A percentile compares a stretch with the other conserved stretches of the same genome.
These are phyloP conservation scores for Hygrocybe coccinea DNA, from an alignment of 768 basidiomycete genomes.

Conservation along the genomic window DNA sequence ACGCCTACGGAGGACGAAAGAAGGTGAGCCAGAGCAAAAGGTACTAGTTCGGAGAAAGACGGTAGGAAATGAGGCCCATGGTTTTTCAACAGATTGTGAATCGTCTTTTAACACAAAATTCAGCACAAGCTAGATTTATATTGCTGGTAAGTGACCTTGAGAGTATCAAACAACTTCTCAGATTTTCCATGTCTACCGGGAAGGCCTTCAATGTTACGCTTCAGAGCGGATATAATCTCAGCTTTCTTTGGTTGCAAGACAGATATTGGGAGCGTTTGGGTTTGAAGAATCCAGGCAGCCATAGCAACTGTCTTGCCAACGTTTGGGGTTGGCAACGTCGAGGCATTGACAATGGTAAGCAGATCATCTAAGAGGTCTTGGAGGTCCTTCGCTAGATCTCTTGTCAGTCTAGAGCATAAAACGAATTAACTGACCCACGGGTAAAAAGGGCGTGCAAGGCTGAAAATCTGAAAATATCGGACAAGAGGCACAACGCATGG, in stretches of 20 bases:
- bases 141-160: conserved; percentile 25
- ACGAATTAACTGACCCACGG: conserved; percentile 34
- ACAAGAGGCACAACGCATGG: conserved; percentile 47
- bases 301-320: conserved; percentile 34
- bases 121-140: background rate
- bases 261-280: conserved; percentile 42
- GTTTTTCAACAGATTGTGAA: conserved; percentile 31
- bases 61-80: conserved; percentile 47
- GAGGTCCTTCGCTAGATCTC: conserved; percentile 39
- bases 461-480: conserved; percentile 47
- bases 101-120: conserved; percentile 24
- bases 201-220: conserved; percentile 29
- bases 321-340: conserved; percentile 5
- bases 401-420: conserved; percentile 7
- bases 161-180: conserved; percentile 31
- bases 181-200: conserved; percentile 21
- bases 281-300: conserved; percentile 46
- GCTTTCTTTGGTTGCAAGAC: conserved; percentile 31
- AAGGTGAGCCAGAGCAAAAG: conserved; percentile 32
- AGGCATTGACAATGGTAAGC: conserved; percentile 35
- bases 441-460: conserved; percentile 43
- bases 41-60: conserved; percentile 47
- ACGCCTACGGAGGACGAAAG: conserved; percentile 23
- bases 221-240: conserved; percentile 34
- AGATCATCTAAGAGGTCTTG: conserved; percentile 41